Evolutionary conservation across 1,139 yeast species (phyloP).

Genomic region (Suhomyces ambrosiae): DNA sequence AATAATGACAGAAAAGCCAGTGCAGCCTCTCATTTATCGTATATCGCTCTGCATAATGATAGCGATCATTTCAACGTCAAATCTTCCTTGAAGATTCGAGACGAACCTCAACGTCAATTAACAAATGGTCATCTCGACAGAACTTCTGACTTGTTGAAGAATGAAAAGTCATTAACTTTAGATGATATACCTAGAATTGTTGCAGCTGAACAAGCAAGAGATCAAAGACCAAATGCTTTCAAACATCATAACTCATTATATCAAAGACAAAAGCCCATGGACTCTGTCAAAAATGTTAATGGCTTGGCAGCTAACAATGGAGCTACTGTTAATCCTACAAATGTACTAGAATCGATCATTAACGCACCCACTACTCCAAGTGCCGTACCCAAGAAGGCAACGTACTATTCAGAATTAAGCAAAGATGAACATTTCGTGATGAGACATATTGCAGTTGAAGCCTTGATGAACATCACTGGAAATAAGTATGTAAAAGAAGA

Average conservation of each 20-base stretch:
- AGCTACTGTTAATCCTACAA: constrained; percentile 15
- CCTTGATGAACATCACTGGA: constrained; percentile 48
- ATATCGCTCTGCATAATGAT: constrained; percentile 27
- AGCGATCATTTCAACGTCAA: constrained; percentile 40
- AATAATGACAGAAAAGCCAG: constrained; percentile 21
- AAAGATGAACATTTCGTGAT: constrained; percentile 62
- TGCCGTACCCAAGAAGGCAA: constrained; percentile 22
- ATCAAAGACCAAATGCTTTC: constrained; percentile 84
- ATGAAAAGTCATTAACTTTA: constrained; percentile 82
- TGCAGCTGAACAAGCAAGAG: constrained; percentile 95
- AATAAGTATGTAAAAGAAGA: constrained; percentile 51
- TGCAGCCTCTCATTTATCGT: constrained; percentile 24
- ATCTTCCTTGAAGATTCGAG: constrained; percentile 45
- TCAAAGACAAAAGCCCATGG: constrained; percentile 41
- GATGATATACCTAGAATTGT: constrained; percentile 97
- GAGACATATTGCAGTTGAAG: constrained; percentile 69
- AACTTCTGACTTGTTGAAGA: constrained; percentile 71
- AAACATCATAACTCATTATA: constrained; percentile 61
- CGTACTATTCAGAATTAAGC: constrained; percentile 73
- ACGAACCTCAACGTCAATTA: constrained; percentile 42
- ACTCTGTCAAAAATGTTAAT: constrained; percentile 28
- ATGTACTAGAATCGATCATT: constrained; percentile 18
- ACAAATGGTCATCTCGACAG: constrained; percentile 44
- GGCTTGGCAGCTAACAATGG: constrained; percentile 12
- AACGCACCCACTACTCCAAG: constrained; percentile 18